Base-by-base conservation (phyloP, 2,329 filamentous ascomycete genomes). In the Xylaria sp. region DNA sequence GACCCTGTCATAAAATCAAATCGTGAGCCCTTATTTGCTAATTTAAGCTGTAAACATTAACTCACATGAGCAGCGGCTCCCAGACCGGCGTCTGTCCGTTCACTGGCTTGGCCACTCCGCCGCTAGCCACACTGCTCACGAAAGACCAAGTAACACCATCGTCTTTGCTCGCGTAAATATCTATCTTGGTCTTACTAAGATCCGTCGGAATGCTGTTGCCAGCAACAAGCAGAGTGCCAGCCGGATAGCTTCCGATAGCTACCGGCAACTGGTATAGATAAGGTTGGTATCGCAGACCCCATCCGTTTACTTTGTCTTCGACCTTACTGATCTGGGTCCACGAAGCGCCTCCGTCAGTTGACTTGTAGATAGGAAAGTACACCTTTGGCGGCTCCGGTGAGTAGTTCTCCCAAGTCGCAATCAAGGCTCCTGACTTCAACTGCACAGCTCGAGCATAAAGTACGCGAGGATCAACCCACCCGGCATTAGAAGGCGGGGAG, bases 231-330 rank as follows among this genome's bases (percentile, higher is more conserved):
- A 93, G 79, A 0, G 90, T 92, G 4, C 90, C 91, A 4, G 84
- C 84, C 1, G 84, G 79, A 74, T 84, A 92, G 4, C 82, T 80
- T 33, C 85, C 90, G 57, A 92, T 81, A 2, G 79, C 77, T 23
- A 84, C 79, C 0, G 88, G 85, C 2, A 93, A 83, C 71, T 88
- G 83, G 73, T 90, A 91, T 15, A 93, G 80, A 76, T 87, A 87
- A 0, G 91, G 90, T 73, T 93, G 91, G 74, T 91, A 91, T 40
- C 89, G 84, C 62, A 92, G 76, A 23, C 90, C 90, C 83, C 87
- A 89, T 60, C 84, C 84, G 72, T 92, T 89, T 42, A 86, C 87
- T 51, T 85, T 83, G 75, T 92, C 90, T 15, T 86, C 81, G 6
- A 92, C 86, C 15, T 84, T 83, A 5, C 88, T 88, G 59, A 91